phyloP scores from a whole-genome alignment of 129 eudicot genomes.

The Flaveria robusta region DNA sequence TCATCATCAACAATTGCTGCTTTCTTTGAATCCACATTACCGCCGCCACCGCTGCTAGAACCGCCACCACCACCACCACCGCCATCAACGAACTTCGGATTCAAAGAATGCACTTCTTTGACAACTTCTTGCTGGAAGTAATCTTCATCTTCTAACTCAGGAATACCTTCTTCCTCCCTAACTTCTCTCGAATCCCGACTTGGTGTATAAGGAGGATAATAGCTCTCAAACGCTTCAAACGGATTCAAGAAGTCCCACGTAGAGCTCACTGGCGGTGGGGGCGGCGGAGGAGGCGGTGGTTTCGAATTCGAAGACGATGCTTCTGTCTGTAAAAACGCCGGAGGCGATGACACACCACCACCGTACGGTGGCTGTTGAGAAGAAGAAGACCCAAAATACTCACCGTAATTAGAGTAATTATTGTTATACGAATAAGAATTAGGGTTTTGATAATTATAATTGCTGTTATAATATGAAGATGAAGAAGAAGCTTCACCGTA shows the following conservation, averaged over 20 bases:
- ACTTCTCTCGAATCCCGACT: slow-evolving; percentile 86
- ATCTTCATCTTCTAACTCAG: slow-evolving; percentile 97
- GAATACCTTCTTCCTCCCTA: slow-evolving; percentile 97
- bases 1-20: slow-evolving; percentile 48
- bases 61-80: slow-evolving; percentile 11
- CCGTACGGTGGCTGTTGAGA: slow-evolving; percentile 18
- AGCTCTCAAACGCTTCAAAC: slow-evolving; percentile 60
- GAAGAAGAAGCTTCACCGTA: slow-evolving; percentile 63
- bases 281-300: slow-evolving; percentile 75
- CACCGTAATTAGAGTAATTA: slow-evolving; percentile 49
- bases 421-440: slow-evolving; percentile 19
- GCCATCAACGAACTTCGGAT: slow-evolving; percentile 56
- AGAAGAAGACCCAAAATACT: slow-evolving; percentile 42
- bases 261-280: slow-evolving; percentile 66
- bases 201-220: slow-evolving; percentile 72
- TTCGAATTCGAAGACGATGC: slow-evolving; percentile 51
- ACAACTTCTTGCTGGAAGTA: slow-evolving; percentile 59
- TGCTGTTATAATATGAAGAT: slow-evolving; percentile 44
- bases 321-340: slow-evolving; percentile 25
- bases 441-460: slow-evolving; percentile 31
- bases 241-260: slow-evolving; percentile 86
- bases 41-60: slow-evolving; percentile 21
- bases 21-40: slow-evolving; percentile 48
- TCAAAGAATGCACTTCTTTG: slow-evolving; percentile 63
- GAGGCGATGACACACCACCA: slow-evolving; percentile 18